Percentiles rank a stretch among this genome's conserved stretches.
Evolutionary conservation across 768 basidiomycete species (phyloP).

Genomic region (Leccinum incarnatum): DNA sequence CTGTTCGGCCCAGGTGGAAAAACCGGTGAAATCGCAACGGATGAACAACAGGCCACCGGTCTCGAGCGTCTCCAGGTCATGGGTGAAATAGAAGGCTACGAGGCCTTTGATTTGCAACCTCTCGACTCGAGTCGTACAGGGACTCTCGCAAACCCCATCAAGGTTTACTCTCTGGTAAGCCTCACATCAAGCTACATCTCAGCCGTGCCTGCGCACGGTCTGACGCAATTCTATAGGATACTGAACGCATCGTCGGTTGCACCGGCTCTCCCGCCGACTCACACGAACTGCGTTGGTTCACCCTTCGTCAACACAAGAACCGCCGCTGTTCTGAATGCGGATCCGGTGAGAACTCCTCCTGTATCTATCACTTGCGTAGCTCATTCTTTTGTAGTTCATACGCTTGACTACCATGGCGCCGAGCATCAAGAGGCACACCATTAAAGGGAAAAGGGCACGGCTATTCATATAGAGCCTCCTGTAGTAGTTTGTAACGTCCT

Average conservation of each 20-base stretch:
- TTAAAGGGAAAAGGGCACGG: slow-evolving; percentile 15
- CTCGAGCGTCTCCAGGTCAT: slow-evolving; percentile 93
- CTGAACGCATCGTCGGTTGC: slow-evolving; percentile 87
- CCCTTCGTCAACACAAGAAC: slow-evolving; percentile 58
- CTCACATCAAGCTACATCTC: background rate
- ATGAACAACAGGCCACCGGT: slow-evolving; percentile 91
- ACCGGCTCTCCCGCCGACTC: slow-evolving; percentile 94
- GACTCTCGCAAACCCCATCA: slow-evolving; percentile 82
- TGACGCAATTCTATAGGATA: slow-evolving; percentile 48
- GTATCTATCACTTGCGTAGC: background rate
- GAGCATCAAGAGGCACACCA: slow-evolving; percentile 51
- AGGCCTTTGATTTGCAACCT: slow-evolving; percentile 86
- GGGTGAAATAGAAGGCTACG: slow-evolving; percentile 82
- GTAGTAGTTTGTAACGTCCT: slow-evolving; percentile 17
- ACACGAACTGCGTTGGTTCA: slow-evolving; percentile 90
- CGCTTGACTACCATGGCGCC: slow-evolving; percentile 67
- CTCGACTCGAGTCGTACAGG: slow-evolving; percentile 84
- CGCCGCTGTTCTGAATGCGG: slow-evolving; percentile 92
- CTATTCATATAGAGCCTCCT: slow-evolving; percentile 9
- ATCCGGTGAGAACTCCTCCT: slow-evolving; percentile 57
- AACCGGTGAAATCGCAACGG: slow-evolving; percentile 73
- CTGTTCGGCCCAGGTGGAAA: slow-evolving; percentile 73
- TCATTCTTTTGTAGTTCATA: slow-evolving; percentile 52
- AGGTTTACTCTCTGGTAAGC: slow-evolving; percentile 83
- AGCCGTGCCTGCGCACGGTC: background rate